Percentiles rank a stretch among this genome's conserved stretches.
These are phyloP conservation scores for Globisporangium alternatum DNA, from an alignment of 352 stramenopile genomes.

Conservation along the genomic window DNA sequence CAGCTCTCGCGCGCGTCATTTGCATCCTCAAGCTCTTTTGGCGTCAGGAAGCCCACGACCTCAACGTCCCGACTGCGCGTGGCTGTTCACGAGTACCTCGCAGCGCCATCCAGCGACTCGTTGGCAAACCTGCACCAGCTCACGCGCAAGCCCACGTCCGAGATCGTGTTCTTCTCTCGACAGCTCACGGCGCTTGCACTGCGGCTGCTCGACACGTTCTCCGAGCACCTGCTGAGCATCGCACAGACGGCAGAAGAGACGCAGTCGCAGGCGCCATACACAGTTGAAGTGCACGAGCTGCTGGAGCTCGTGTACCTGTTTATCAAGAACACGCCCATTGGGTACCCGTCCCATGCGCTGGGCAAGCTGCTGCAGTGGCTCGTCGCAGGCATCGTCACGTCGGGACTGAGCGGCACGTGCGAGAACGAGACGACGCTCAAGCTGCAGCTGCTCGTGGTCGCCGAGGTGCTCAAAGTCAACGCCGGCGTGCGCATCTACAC, in stretches of 20 bases:
- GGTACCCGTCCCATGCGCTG: constrained; percentile 69
- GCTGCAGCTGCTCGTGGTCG: constrained; percentile 62
- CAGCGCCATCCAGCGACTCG: constrained; percentile 25
- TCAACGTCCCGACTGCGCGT: constrained; percentile 28
- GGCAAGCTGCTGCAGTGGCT: constrained; percentile 72
- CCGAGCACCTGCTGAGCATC: constrained; percentile 43
- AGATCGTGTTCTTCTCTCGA: constrained; percentile 41
- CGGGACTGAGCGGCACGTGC: constrained; percentile 36
- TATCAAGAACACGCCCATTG: constrained; percentile 43
- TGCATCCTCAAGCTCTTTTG: constrained; percentile 20
- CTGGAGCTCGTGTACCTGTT: constrained; percentile 67
- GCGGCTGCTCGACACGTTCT: constrained; percentile 56
- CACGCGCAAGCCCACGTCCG: constrained; percentile 34
- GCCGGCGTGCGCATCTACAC: constrained; percentile 71
- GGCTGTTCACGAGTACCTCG: constrained; percentile 40
- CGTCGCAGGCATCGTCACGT: constrained; percentile 37
- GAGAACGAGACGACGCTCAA: constrained; percentile 56
- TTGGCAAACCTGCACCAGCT: constrained; percentile 41
- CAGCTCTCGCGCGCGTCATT: constrained; percentile 41
- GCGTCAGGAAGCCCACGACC: constrained; percentile 14
- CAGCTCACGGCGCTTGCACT: constrained; percentile 44
- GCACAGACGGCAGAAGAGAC: constrained; percentile 12
- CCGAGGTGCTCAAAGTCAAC: constrained; percentile 66
- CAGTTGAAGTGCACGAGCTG: constrained; percentile 18
- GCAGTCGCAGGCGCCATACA: constrained; percentile 25